These are phyloP conservation scores for Ascochyta fabae DNA, from an alignment of 2,329 filamentous ascomycete genomes.

Conservation along the genomic window DNA sequence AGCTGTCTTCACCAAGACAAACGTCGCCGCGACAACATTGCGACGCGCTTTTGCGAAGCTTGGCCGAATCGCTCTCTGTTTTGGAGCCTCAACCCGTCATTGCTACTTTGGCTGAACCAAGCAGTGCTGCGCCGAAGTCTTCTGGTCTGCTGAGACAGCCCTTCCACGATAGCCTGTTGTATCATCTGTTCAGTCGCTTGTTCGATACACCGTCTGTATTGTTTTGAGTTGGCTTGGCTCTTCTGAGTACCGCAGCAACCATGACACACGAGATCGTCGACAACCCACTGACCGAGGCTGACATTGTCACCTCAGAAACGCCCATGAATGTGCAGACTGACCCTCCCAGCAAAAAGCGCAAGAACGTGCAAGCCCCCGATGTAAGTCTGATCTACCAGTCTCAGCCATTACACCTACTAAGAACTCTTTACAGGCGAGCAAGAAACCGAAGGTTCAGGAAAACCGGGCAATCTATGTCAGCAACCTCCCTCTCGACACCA, in stretches of 20 bases:
- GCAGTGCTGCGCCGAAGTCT: background rate
- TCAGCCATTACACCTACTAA: background rate
- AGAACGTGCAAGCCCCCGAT: conserved; percentile 24
- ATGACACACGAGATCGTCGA: conserved; percentile 27
- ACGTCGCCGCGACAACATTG: background rate
- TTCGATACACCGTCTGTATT: background rate
- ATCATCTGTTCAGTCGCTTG: background rate
- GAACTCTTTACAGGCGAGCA: conserved; percentile 44
- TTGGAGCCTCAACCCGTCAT: background rate
- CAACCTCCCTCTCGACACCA: conserved; percentile 80
- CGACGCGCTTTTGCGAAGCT: background rate
- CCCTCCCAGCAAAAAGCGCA: conserved; percentile 33
- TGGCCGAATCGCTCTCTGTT: background rate
- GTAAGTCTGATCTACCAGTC: conserved; percentile 18
- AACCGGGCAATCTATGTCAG: conserved; percentile 95
- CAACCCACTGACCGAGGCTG: conserved; percentile 22
- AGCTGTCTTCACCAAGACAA: conserved; percentile 7
- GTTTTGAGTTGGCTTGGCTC: background rate
- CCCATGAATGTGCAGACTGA: conserved; percentile 11
- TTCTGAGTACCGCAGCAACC: background rate
- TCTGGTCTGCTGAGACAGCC: background rate
- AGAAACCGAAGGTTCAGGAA: conserved; percentile 53
- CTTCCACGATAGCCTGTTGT: background rate
- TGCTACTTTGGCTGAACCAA: background rate
- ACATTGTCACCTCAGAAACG: conserved; percentile 13